Conservation (phyloP, 805 yeast genomes). For the Myxozyma geophila region DNA sequence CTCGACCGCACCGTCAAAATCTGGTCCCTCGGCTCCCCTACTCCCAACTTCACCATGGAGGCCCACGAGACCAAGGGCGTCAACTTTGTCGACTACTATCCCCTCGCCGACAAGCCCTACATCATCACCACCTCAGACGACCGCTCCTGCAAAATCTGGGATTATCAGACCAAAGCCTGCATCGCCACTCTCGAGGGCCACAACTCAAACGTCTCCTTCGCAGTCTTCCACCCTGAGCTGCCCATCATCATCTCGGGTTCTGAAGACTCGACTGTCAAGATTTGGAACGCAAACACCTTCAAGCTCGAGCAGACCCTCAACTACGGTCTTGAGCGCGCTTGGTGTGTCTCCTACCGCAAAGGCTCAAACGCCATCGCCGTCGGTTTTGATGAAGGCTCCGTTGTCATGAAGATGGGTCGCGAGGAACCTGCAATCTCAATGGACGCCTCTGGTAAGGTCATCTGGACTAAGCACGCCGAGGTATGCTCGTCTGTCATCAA, state of each 20-base stretch:
- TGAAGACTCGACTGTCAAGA: conserved; percentile 90
- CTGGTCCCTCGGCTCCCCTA: conserved; percentile 88
- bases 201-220: conserved; percentile 91
- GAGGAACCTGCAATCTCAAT: conserved; percentile 93
- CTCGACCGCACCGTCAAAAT: conserved; percentile 94
- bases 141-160: conserved; percentile 78
- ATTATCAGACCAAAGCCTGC: conserved; percentile 91
- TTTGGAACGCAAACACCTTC: conserved; percentile 95
- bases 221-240: conserved; percentile 96
- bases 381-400: conserved; percentile 94
- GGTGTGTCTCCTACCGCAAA: conserved; percentile 86
- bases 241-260: conserved; percentile 95
- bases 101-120: conserved; percentile 96
- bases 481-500: conserved; percentile 76
- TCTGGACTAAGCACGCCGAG: conserved; percentile 90
- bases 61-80: conserved; percentile 95
- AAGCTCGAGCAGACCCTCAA: conserved; percentile 89
- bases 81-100: conserved; percentile 95
- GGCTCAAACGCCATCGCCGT: conserved; percentile 80
- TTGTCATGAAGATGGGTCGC: conserved; percentile 86
- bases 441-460: conserved; percentile 90
- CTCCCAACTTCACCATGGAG: conserved; percentile 86
- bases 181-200: conserved; percentile 96
- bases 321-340: conserved; percentile 91
- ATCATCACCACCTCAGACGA: conserved; percentile 94